phyloP scores from a whole-genome alignment of 805 yeast species.

The Pichia pseudocactophila region DNA sequence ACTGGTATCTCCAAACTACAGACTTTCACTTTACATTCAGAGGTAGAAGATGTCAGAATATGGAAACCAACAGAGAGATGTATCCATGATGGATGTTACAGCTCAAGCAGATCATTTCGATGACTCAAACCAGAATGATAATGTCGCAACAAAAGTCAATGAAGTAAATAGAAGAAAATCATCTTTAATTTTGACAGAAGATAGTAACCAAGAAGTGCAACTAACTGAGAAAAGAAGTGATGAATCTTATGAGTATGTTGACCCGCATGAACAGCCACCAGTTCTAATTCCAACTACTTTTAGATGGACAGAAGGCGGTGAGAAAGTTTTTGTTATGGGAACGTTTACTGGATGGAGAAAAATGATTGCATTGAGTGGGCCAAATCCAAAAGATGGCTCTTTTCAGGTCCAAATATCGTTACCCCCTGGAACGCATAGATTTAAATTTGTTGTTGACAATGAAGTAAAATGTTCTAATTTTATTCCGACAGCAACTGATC shows the following conservation, averaged over 20 bases:
- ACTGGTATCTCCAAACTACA: no score
- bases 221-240: constrained; percentile 28
- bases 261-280: constrained; percentile 10
- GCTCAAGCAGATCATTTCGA: constrained; percentile 9
- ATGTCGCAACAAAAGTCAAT: neutral
- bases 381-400: constrained; percentile 39
- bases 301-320: constrained; percentile 95
- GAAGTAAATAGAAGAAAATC: constrained; percentile 39
- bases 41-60: constrained; percentile 1
- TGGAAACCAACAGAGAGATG: constrained; percentile 15
- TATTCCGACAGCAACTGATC: constrained; percentile 95
- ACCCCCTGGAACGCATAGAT: constrained; percentile 88
- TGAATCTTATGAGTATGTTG: constrained; percentile 10
- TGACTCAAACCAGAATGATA: constrained; percentile 4
- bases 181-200: constrained; percentile 64
- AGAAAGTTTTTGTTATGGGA: constrained; percentile 91
- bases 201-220: constrained; percentile 42
- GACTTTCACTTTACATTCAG: no score
- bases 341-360: constrained; percentile 97
- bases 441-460: constrained; percentile 89
- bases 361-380: constrained; percentile 76
- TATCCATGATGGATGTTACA: constrained; percentile 29
- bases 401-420: constrained; percentile 65
- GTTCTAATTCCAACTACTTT: constrained; percentile 49
- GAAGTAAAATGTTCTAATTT: constrained; percentile 82